Base-by-base conservation (phyloP, 352 stramenopile genomes). In the Phytophthora meadii region DNA sequence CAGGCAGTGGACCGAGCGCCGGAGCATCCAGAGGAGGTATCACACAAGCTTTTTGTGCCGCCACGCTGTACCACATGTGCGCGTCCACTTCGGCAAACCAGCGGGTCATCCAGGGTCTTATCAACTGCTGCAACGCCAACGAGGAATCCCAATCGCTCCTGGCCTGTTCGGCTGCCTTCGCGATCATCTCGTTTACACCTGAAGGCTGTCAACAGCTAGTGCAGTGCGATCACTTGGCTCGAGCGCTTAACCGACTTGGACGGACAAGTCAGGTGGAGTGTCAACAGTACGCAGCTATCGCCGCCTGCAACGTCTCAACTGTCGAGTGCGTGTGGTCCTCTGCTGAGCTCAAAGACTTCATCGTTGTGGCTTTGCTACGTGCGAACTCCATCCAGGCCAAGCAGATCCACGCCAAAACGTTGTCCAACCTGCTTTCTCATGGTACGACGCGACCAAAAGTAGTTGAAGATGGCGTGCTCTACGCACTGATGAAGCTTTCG, bases 371-470 rank as follows among this genome's bases (percentile, higher is more conserved):
- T 11, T 46, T 94, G 24, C 52, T 94, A 27, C 81, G 87, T 3
- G 86, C 87, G 0, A 93, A 94, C 51, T 94, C 87, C 14, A 68
- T 83, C 4, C 82, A 93, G n/a, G 77, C 87, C 1, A 94, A 93
- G 60, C 84, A 93, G 46, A 90, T 93, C 34, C 87, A 94, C 46
- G 82, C 81, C 47, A 93, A 93, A 56, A 94, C 87, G 14, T 62
- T 94, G 24, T 89, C 81, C 4, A 94, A 94, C 37, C 24, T 94
- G 7, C 66, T 94, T 1, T 92, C 82, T 4, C 82, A 94, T 41
- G 53, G 76, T 9, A 61, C 56, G 10, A 79, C 82, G 2, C 70
- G 87, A 0, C 59, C 78, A 9, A 82, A 92, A 57, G 71, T 82
- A 1, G 82, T 94, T 9, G 78, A 92, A 30, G 82, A 93, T 25